Conservation (phyloP, 1,139 yeast genomes). For the Saccharomyces uvarum region DNA sequence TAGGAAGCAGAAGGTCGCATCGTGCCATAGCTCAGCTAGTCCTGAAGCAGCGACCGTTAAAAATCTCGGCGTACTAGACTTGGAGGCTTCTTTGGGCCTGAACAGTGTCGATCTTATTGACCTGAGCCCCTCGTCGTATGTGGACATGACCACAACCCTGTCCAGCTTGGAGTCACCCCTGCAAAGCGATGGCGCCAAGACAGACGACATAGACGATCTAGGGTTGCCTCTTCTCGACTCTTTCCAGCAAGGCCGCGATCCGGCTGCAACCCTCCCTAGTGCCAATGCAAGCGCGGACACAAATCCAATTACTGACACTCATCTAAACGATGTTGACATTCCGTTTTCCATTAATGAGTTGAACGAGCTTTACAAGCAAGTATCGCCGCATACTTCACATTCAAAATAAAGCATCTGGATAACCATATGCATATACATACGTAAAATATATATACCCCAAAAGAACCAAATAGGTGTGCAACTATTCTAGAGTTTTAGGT, state of each 20-base stretch:
- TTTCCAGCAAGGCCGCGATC: neutral
- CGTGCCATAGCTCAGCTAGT: neutral
- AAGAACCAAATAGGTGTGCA: constrained; percentile 1
- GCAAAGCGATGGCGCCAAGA: neutral
- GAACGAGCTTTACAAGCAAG: neutral
- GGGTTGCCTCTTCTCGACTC: neutral
- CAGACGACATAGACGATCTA: neutral
- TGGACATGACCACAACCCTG: neutral
- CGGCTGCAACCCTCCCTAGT: neutral
- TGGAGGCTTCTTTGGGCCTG: neutral
- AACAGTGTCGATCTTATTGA: neutral
- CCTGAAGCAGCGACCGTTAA: neutral
- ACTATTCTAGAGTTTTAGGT: neutral
- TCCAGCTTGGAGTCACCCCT: neutral
- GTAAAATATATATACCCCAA: neutral
- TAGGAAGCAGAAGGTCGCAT: neutral
- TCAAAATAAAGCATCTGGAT: neutral
- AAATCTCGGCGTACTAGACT: neutral
- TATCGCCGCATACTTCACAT: neutral
- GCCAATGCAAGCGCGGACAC: neutral
- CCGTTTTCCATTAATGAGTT: neutral
- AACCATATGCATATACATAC: neutral
- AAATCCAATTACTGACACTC: neutral
- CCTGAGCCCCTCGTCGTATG: neutral
- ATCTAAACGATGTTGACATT: neutral